Base-by-base conservation (phyloP, 495 filamentous ascomycete genomes). In the Podospora anserina region DNA sequence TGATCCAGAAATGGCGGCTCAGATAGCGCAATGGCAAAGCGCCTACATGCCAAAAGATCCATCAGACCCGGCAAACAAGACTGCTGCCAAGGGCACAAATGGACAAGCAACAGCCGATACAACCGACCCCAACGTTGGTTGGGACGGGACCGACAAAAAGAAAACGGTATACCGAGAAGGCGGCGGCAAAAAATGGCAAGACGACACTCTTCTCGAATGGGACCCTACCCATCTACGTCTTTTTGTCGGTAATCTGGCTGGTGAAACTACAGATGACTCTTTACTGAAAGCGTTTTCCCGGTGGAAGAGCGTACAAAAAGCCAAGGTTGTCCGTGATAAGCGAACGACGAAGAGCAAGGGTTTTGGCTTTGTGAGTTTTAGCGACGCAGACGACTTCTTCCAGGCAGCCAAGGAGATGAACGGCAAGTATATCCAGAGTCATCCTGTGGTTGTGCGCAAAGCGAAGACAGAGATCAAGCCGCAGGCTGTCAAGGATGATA, bases 361-460 rank as follows among this genome's bases (percentile, higher is more conserved):
- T 0, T 99, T 91, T 78, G 96, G 95, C 2, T 99, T 99, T 72
- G 92, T 98, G 66, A 94, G 92, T 77, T 99, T 99, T 80, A 91
- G 89, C 69, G 91, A 97, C 76, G 91, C 93, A 4, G 95, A 99
- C 73, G 93, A 97, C 74, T 97, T 94, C 79, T 98, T 98, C 83
- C 85, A 88, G 65, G 94, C 95, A 0, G 94, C 91, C 70, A 90
- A 93, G 80, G 96, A 98, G 80, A 99, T 99, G 96, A 89, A 97
- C 77, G 93, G 94, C 60, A 98, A 99, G 82, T 99, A 99, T 77
- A 98, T 99, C 77, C 95, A 96, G 54, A 96, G 92, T 74, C 95
- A 98, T 79, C 95, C 95, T 1, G 88, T 99, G 9, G 81, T 91
- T 57, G 82, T 98, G 68, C 88, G 90, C 78, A 89, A 93, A 74